Base-by-base conservation (phyloP, 2,329 filamentous ascomycete species). In the Aspergillus thermomutatus region DNA sequence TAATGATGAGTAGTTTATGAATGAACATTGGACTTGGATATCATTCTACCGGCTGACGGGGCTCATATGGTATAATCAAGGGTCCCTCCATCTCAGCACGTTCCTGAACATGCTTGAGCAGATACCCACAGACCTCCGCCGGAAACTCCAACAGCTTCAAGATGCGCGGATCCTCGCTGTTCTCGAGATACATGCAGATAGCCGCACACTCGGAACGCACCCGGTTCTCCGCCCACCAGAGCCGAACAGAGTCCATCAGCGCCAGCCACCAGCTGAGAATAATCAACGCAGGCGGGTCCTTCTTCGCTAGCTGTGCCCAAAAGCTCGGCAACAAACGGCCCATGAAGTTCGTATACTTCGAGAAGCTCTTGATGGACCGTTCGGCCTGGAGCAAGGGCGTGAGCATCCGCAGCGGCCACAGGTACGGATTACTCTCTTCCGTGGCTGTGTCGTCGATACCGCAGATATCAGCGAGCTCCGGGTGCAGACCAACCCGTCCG, bases 101-200 rank as follows among this genome's bases (percentile, higher is more conserved):
- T 23, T 66, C 63, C 52, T 63, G 61, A 43, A 67, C 64, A 63
- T 68, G 63, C 5, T 51, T 55, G 6, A 72, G 58, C 8, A 65
- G 17, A 63, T 74, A 74, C 8, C 72, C 72, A 61, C 72, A 72
- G 19, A 57, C 55, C 25, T 63, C 52, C 0, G 72, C 70, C 3
- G 73, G 73, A 60, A 72, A 73, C 52, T 69, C 67, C 41, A 75
- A 49, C 52, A 73, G 51, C 17, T 59, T 57, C 45, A 71, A 51
- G 19, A 73, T 62, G 10, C 62, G 58, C 19, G 66, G 62, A 54
- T 72, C 69, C 19, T 59, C 57, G 34, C 62, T 69, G 23, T 64
- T 53, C 52, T 74, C 72, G 4, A 76, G 52, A 52, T 65, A 70
- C 69, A 72, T 74, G 53, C 71, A 74, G 14, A 75, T 71, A 31